These are phyloP conservation scores for Lipomyces chichibuensis DNA, from an alignment of 805 yeast species.

Conservation along the genomic window DNA sequence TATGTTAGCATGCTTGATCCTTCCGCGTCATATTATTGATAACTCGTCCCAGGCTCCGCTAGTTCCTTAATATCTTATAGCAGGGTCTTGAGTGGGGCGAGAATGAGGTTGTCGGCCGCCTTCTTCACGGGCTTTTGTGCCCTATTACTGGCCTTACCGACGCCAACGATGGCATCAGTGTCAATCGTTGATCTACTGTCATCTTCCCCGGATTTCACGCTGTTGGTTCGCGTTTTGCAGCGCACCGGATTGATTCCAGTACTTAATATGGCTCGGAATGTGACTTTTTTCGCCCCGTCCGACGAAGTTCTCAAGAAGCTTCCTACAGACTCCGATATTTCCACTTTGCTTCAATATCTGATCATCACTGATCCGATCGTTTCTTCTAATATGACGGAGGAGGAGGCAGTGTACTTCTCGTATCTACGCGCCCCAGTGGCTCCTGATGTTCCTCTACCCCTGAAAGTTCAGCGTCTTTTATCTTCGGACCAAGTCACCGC, in stretches of 20 bases:
- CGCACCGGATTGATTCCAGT: conserved; percentile 33
- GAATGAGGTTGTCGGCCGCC: background rate
- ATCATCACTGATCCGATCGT: conserved; percentile 26
- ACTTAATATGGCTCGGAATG: conserved; percentile 30
- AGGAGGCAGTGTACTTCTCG: conserved; percentile 29
- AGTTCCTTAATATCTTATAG: background rate
- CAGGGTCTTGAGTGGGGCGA: background rate
- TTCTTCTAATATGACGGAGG: conserved; percentile 14
- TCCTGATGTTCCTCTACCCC: conserved; percentile 31
- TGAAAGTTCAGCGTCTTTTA: conserved; percentile 17
- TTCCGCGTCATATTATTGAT: background rate
- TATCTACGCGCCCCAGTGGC: conserved; percentile 26
- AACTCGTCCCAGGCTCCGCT: background rate
- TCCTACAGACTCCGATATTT: conserved; percentile 19
- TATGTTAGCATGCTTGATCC: background rate
- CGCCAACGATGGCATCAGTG: conserved; percentile 21
- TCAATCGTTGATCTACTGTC: conserved; percentile 32
- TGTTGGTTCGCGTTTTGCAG: conserved; percentile 30
- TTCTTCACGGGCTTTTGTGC: background rate
- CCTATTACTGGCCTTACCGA: conserved; percentile 1
- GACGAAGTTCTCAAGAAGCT: conserved; percentile 23
- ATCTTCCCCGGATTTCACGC: conserved; percentile 33
- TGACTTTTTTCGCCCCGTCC: conserved; percentile 34
- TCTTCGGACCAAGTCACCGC: conserved; percentile 8
- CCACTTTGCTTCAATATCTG: conserved; percentile 24